A percentile compares a stretch with the other conserved stretches of the same genome.
Conservation (phyloP, 2,329 filamentous ascomycete genomes). For the Acarospora socialis region DNA sequence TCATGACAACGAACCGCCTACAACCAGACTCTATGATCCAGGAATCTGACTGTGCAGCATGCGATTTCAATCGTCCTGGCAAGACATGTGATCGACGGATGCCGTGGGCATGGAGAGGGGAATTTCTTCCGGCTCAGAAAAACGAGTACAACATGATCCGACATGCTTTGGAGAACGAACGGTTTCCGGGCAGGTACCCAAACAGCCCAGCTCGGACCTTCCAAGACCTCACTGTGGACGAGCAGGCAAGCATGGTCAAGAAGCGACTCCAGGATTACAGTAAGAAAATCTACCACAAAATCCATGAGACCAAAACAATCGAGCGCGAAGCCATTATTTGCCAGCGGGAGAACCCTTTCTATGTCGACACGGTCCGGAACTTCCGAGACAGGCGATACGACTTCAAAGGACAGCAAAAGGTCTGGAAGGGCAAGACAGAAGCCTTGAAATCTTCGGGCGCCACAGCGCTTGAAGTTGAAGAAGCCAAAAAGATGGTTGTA, state of each 20-base stretch:
- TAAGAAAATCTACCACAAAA: conserved; percentile 99
- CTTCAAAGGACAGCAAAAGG: conserved; percentile 95
- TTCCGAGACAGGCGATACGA: conserved; percentile 96
- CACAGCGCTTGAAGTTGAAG: conserved; percentile 60
- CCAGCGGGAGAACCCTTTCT: conserved; percentile 95
- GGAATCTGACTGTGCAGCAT: conserved; percentile 90
- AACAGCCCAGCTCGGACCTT: conserved; percentile 60
- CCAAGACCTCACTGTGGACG: conserved; percentile 64
- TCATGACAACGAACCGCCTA: conserved; percentile 97
- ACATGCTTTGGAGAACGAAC: conserved; percentile 79
- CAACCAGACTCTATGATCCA: conserved; percentile 99
- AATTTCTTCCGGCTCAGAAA: conserved; percentile 87
- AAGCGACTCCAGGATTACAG: conserved; percentile 87
- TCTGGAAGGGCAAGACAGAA: conserved; percentile 96
- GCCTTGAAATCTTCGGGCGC: conserved; percentile 72
- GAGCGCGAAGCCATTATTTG: conserved; percentile 95
- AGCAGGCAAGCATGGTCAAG: conserved; percentile 65
- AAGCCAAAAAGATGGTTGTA: conserved; percentile 97
- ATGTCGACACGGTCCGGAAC: conserved; percentile 88
- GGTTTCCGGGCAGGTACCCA: conserved; percentile 66
- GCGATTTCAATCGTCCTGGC: conserved; percentile 93
- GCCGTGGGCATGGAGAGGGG: conserved; percentile 96
- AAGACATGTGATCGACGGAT: conserved; percentile 92
- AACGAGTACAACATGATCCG: conserved; percentile 99
- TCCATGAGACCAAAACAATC: conserved; percentile 85